Evolutionary conservation across 2,329 filamentous ascomycete species (phyloP), one percentile per base, ranked within the genome.

Genomic region (Calonectria leucothoes): DNA sequence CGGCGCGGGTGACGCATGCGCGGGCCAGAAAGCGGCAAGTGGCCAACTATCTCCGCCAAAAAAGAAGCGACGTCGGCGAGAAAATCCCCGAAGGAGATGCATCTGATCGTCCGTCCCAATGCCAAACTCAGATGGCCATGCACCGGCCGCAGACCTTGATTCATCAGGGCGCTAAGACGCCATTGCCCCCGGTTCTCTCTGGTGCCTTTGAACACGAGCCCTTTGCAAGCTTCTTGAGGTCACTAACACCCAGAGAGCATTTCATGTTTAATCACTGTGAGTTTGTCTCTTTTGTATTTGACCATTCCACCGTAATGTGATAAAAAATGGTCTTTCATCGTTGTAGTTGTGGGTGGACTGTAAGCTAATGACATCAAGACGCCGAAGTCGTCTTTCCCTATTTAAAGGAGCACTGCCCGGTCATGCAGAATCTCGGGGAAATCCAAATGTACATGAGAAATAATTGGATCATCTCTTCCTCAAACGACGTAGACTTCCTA

Each of bases 261-360:
- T 76, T 73, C 14, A 69, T 76, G 67, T 75, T 76, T 37, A 42
- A 71, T 20, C 61, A 75, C n/a, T 76, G 73, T 75, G 31, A 64
- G 74, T 69, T 39, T 35, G n/a, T 11, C 6, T 8, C 8, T 59
- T 11, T 37, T 25, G 23, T 12, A 20, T 59, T 37, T 64, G 17
- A 15, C 14, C 15, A 20, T 14, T 31, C 23, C 23, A 5, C 25
- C 27, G 14, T 17, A 17, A 14, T 25, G 23, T 37, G 35, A 45
- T 3, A 23, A 11, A 3, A 25, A 45, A 8, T 20, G 11, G 2
- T n/a, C 6, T 12, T 25, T 27, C 31, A n/a, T 27, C 3, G 48
- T 29, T 51, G 23, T 4, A 4, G 31, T 29, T 55, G 51, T 35
- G 31, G 31, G 55, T 39, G n/a, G 17, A 12, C 20, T 14, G 11